phyloP scores from a whole-genome alignment of 1,284 basidiomycete species.

The Lentinus polychrous region DNA sequence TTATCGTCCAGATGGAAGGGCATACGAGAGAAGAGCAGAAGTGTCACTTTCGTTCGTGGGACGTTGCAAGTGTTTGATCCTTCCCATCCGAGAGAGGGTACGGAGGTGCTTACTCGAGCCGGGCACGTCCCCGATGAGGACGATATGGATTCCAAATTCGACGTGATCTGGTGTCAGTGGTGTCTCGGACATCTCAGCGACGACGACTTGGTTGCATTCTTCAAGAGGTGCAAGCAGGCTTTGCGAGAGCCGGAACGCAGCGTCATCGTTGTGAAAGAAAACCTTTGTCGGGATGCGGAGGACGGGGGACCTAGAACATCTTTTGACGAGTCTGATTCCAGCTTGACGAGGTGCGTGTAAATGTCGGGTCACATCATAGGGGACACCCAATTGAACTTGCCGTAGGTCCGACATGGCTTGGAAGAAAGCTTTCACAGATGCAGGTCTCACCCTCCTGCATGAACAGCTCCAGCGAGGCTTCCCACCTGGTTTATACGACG shows the following conservation, averaged over 20 bases:
- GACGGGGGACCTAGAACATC: constrained; percentile 50
- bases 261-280: constrained; percentile 87
- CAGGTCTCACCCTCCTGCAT: constrained; percentile 60
- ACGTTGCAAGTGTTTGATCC: constrained; percentile 79
- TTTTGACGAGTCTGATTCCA: constrained; percentile 85
- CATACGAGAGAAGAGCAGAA: constrained; percentile 55
- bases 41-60: constrained; percentile 75
- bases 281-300: constrained; percentile 61
- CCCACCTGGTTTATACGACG: constrained; percentile 71
- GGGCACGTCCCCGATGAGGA: constrained; percentile 40
- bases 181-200: constrained; percentile 86
- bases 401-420: constrained; percentile 78
- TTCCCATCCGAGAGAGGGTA: constrained; percentile 34
- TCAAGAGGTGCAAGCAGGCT: constrained; percentile 53
- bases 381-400: not conserved
- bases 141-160: constrained; percentile 46
- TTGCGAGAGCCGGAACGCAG: constrained; percentile 43
- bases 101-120: constrained; percentile 46
- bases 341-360: constrained; percentile 65
- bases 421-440: constrained; percentile 65
- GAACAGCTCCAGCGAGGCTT: constrained; percentile 77
- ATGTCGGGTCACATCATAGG: not conserved
- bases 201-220: constrained; percentile 69
- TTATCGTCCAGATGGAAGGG: constrained; percentile 54
- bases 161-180: constrained; percentile 94